Conservation (phyloP, 495 filamentous ascomycete species). For the Cercophora scortea region DNA sequence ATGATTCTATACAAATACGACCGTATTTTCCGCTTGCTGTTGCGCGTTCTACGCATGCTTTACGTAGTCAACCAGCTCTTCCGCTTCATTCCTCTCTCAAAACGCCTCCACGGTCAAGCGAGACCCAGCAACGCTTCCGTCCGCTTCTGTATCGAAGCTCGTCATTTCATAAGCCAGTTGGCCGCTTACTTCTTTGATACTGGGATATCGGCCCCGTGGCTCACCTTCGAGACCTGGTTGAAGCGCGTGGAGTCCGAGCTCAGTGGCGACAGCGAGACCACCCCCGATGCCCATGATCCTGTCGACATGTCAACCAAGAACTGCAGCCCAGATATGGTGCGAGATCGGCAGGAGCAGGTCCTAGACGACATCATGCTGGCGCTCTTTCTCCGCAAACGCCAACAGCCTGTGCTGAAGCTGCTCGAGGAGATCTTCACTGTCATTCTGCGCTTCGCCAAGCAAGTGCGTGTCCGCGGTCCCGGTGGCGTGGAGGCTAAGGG, state of each 20-base stretch:
- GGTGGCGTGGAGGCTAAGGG: slow-evolving; percentile 8
- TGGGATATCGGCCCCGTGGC: slow-evolving; percentile 65
- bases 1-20: slow-evolving; percentile 71
- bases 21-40: slow-evolving; percentile 65
- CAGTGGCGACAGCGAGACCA: slow-evolving; percentile 17
- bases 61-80: slow-evolving; percentile 65
- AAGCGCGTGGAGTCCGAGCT: slow-evolving; percentile 50
- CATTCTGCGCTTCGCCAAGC: slow-evolving; percentile 58
- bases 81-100: slow-evolving; percentile 33
- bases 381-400: slow-evolving; percentile 61
- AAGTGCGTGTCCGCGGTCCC: slow-evolving; percentile 12
- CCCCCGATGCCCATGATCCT: no score
- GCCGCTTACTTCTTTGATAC: slow-evolving; percentile 70
- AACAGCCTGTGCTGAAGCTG: slow-evolving; percentile 61
- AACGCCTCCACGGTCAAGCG: slow-evolving; percentile 12
- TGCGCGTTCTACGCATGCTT: slow-evolving; percentile 72
- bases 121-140: slow-evolving; percentile 36
- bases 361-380: slow-evolving; percentile 73
- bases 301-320: neutral
- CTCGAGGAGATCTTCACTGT: slow-evolving; percentile 70
- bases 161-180: slow-evolving; percentile 65
- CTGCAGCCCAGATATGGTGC: slow-evolving; percentile 53
- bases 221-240: slow-evolving; percentile 56
- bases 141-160: slow-evolving; percentile 65
- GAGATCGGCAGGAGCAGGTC: slow-evolving; percentile 64